phyloP scores from a whole-genome alignment of 2,329 filamentous ascomycete species.

The Lecanicillium sp. region DNA sequence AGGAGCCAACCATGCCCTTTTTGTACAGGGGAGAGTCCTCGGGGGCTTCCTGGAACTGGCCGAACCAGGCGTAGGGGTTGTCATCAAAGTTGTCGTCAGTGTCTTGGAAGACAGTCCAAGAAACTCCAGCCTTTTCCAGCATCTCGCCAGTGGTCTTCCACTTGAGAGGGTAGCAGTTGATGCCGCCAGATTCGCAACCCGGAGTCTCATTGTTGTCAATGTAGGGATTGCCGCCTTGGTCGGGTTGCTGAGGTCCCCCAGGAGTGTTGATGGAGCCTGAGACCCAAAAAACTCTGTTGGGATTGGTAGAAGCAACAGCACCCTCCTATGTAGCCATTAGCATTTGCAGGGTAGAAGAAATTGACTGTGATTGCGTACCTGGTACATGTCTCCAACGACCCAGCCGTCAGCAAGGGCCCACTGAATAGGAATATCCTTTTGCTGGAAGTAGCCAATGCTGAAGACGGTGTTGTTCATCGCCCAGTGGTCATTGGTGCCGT shows the following conservation, averaged over 20 bases:
- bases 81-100: conserved; percentile 46
- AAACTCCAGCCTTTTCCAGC: conserved; percentile 41
- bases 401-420: conserved; percentile 49
- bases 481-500: conserved; percentile 48
- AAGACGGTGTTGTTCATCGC: conserved; percentile 47
- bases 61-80: conserved; percentile 48
- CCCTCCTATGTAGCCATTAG: conserved; percentile 31
- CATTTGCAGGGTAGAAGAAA: conserved; percentile 36
- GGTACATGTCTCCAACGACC: conserved; percentile 52
- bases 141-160: conserved; percentile 47
- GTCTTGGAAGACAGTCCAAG: conserved; percentile 46
- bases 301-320: conserved; percentile 45
- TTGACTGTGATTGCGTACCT: conserved; percentile 11
- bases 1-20: conserved; percentile 41
- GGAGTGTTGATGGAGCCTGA: conserved; percentile 47
- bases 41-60: conserved; percentile 42
- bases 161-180: conserved; percentile 48
- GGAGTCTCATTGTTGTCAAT: conserved; percentile 46
- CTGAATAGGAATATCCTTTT: conserved; percentile 48
- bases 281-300: conserved; percentile 46
- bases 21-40: conserved; percentile 35
- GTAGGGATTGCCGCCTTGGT: conserved; percentile 38
- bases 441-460: conserved; percentile 45
- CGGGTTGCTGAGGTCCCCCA: conserved; percentile 34
- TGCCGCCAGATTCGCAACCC: conserved; percentile 34